These are phyloP conservation scores for Botrytis elliptica DNA, from an alignment of 2,329 filamentous ascomycete genomes.

Conservation along the genomic window DNA sequence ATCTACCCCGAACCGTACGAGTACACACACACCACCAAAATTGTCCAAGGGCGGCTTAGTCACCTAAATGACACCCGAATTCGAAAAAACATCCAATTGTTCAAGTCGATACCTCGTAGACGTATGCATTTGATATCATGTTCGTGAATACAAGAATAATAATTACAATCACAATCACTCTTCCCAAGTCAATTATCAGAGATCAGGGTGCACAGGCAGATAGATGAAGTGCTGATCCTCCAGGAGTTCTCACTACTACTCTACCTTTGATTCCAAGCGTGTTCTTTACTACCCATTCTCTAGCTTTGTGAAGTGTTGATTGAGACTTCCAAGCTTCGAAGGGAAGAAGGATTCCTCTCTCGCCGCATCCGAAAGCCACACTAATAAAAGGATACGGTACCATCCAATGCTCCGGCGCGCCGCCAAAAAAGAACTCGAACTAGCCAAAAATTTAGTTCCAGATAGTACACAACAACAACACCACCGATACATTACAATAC, in stretches of 20 bases:
- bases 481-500: slow-evolving; percentile 6
- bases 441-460: neutral
- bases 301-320: neutral
- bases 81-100: neutral
- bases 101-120: neutral
- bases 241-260: neutral
- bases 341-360: slow-evolving; percentile 9
- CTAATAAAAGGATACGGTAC: slow-evolving; percentile 19
- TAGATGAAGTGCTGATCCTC: neutral
- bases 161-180: neutral
- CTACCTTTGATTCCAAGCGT: neutral
- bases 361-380: slow-evolving; percentile 18
- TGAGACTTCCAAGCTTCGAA: neutral
- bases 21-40: neutral
- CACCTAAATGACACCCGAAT: neutral
- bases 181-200: neutral
- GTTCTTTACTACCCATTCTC: neutral
- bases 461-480: neutral
- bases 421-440: slow-evolving; percentile 13
- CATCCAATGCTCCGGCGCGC: slow-evolving; percentile 12
- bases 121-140: neutral
- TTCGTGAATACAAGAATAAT: neutral
- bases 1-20: neutral
- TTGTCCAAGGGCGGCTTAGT: neutral
- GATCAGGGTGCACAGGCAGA: neutral